phyloP scores from a whole-genome alignment of 192 early-diverging fungal species.

The Neocallimastix lanati region DNA sequence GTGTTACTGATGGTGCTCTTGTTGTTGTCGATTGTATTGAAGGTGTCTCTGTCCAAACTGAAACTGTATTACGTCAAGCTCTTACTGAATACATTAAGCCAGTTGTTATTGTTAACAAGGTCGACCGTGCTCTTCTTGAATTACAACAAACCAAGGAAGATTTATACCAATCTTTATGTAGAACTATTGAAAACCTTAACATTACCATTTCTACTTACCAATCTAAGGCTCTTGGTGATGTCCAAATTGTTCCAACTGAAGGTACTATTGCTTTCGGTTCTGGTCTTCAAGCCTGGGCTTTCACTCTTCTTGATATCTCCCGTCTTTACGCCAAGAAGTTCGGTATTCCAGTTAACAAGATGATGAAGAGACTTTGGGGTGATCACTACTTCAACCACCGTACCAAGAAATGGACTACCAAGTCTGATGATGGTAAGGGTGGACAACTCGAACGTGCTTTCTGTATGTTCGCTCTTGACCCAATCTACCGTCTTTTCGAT shows the following conservation, averaged over 20 bases:
- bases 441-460: conserved; percentile 85
- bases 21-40: conserved; percentile 97
- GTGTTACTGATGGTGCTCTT: conserved; percentile 97
- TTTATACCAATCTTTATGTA: conserved; percentile 84
- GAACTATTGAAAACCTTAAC: conserved; percentile 94
- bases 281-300: conserved; percentile 97
- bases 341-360: conserved; percentile 84
- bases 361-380: conserved; percentile 84
- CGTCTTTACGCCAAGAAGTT: conserved; percentile 93
- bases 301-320: conserved; percentile 96
- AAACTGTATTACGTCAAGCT: conserved; percentile 95
- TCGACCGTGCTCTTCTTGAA: conserved; percentile 95
- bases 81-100: conserved; percentile 95
- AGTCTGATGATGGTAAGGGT: conserved; percentile 51
- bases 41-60: conserved; percentile 96
- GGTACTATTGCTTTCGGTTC: conserved; percentile 96
- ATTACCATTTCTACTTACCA: conserved; percentile 92
- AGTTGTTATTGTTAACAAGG: conserved; percentile 96
- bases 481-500: conserved; percentile 93
- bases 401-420: conserved; percentile 93
- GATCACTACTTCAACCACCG: conserved; percentile 98
- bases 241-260: conserved; percentile 79
- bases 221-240: conserved; percentile 69
- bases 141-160: conserved; percentile 90
- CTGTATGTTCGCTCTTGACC: conserved; percentile 92